A percentile compares a stretch with the other conserved stretches of the same genome.
Conservation (phyloP, 2,329 filamentous ascomycete species). For the Exophiala mesophila region DNA sequence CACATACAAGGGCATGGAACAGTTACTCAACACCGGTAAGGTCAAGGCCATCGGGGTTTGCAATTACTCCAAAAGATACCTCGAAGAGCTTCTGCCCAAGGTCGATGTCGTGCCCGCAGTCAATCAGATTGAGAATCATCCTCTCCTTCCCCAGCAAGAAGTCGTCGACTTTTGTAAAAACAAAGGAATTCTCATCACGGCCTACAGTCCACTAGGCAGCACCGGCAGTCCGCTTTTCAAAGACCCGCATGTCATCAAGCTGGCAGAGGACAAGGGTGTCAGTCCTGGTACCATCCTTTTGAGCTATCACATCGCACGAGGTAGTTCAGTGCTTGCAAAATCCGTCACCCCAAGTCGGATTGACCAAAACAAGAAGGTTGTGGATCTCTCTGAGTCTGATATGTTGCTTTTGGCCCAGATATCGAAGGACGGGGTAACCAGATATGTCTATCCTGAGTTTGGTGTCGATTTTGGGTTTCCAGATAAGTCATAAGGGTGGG, state of each 20-base stretch:
- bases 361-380: slow-evolving; percentile 40
- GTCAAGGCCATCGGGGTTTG: slow-evolving; percentile 49
- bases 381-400: slow-evolving; percentile 37
- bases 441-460: slow-evolving; percentile 22
- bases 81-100: slow-evolving; percentile 46
- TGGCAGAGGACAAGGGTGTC: slow-evolving; percentile 38
- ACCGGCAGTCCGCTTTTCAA: slow-evolving; percentile 41
- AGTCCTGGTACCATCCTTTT: slow-evolving; percentile 38
- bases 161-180: slow-evolving; percentile 47
- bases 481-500: slow-evolving; percentile 19
- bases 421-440: slow-evolving; percentile 19
- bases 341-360: slow-evolving; percentile 41
- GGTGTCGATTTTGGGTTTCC: slow-evolving; percentile 24
- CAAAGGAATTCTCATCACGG: slow-evolving; percentile 50
- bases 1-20: slow-evolving; percentile 50
- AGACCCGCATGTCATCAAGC: slow-evolving; percentile 38
- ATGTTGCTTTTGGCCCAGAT: slow-evolving; percentile 30
- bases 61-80: slow-evolving; percentile 47
- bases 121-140: slow-evolving; percentile 52
- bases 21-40: slow-evolving; percentile 39
- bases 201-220: slow-evolving; percentile 54
- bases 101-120: slow-evolving; percentile 43
- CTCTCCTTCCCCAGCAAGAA: slow-evolving; percentile 47
- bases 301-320: slow-evolving; percentile 37
- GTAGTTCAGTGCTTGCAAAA: slow-evolving; percentile 31